Evolutionary conservation across 1,139 yeast genomes (phyloP).

Genomic region (Entelexis sorbosivorans): DNA sequence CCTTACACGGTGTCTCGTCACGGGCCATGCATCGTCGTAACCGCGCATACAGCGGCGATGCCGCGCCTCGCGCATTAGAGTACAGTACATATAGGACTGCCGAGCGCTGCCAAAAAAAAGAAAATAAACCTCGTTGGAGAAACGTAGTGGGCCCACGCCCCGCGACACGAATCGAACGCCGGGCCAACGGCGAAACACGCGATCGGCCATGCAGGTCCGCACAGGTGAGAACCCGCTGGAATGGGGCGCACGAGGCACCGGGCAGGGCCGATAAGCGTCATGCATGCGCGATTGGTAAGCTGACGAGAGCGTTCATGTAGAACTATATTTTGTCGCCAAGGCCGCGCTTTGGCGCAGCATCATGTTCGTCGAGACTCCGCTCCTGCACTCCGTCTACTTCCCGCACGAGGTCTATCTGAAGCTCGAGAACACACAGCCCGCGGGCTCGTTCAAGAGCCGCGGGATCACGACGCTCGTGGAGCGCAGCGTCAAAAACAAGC

Average conservation of each 20-base stretch:
- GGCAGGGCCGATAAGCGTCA: background rate
- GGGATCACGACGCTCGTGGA: constrained; percentile 43
- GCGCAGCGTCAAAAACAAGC: constrained; percentile 28
- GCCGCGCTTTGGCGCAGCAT: background rate
- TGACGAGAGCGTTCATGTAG: background rate
- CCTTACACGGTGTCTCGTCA: background rate
- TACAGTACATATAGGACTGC: too few relatives aligned
- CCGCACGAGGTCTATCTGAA: constrained; percentile 38
- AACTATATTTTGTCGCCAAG: background rate
- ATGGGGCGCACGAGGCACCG: background rate
- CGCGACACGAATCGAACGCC: too few relatives aligned
- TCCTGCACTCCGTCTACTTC: constrained; percentile 26
- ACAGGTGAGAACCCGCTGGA: background rate
- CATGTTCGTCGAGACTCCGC: constrained; percentile 26
- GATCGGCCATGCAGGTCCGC: background rate
- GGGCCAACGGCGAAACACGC: too few relatives aligned
- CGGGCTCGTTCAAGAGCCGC: constrained; percentile 61
- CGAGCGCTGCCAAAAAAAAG: too few relatives aligned
- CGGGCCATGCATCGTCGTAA: too few relatives aligned
- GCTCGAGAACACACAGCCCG: constrained; percentile 57
- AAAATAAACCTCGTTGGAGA: too few relatives aligned
- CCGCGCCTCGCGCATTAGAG: too few relatives aligned
- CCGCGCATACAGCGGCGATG: too few relatives aligned
- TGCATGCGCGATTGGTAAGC: background rate
- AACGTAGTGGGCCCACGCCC: too few relatives aligned